Base-by-base conservation (phyloP, 2,329 filamentous ascomycete genomes). In the Sclerotinia glacialis region DNA sequence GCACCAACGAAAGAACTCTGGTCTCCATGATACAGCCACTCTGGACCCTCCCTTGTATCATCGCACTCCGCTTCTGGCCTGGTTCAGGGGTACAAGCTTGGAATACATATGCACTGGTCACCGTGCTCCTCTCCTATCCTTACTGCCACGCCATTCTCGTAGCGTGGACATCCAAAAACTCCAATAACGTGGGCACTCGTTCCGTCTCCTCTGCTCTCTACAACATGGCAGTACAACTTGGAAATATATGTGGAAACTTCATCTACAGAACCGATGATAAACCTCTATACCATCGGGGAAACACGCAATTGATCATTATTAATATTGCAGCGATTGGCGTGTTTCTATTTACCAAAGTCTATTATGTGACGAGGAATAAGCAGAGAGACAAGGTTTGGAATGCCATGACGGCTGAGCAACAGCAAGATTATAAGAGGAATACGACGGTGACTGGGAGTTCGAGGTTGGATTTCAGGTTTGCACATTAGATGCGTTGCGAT, bases 201-300 rank as follows among this genome's bases (percentile, higher is more conserved):
- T 85, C 86, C 1, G 85, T 91, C 1, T 85, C 85, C 0, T 83
- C 85, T 1, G 86, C 85, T 0, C 76, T 86, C 14, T 90, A 89
- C 76, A 89, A 89, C 71, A 72, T 75, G 70, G 31, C 64, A 3
- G 71, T 73, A 2, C 72, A 75, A 82, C 84, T 21, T 83, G 85
- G 11, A 75, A 70, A 67, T 23, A 73, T 75, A 9, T 68, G 70
- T 79, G 31, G 78, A 70, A 23, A 77, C 76, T 37, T 82, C 81
- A 81, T 85, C 12, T 85, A 85, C 65, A 76, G 82, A 8, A 74
- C 80, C 2, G 77, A 82, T 31, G 83, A 85, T 68, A 79, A 79
- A 34, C 85, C 85, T 72, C 78, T 86, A 18, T 89, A 88, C 68
- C 76, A 78, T 21, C 78, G 80, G 0, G 86, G 85, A 0, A 89